Evolutionary conservation across 2,329 filamentous ascomycete species (phyloP).

Genomic region (Trichoderma arundinaceum): DNA sequence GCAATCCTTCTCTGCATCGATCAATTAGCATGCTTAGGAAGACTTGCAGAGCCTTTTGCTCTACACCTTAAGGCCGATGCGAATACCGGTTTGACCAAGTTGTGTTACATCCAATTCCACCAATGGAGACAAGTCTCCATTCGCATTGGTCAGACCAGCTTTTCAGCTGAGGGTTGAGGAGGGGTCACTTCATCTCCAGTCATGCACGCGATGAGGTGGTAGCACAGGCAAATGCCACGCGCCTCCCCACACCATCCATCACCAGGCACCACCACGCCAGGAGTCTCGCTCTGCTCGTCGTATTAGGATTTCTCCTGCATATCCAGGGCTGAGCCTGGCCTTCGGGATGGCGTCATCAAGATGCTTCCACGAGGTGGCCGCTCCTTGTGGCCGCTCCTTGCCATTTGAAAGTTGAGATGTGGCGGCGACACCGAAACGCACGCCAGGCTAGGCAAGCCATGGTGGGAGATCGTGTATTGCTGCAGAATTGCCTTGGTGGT

Average conservation of each 20-base stretch:
- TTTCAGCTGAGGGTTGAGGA: slow-evolving; percentile 6
- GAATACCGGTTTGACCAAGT: slow-evolving; percentile 1
- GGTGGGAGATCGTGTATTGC: neutral
- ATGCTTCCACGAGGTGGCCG: neutral
- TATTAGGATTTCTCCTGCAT: neutral
- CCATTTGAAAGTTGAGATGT: neutral
- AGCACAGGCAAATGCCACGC: neutral
- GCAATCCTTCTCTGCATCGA: neutral
- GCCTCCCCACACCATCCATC: slow-evolving; percentile 7
- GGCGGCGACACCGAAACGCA: neutral
- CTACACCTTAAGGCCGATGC: neutral
- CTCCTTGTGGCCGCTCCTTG: neutral
- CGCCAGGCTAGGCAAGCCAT: neutral
- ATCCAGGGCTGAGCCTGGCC: neutral
- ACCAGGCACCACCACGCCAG: neutral
- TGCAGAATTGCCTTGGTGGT: neutral
- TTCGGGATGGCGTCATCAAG: neutral
- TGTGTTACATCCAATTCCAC: slow-evolving; percentile 2
- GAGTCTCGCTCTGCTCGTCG: neutral
- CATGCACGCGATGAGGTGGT: slow-evolving; percentile 14
- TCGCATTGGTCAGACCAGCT: neutral
- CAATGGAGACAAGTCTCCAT: neutral
- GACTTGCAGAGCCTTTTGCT: neutral
- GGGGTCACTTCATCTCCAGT: slow-evolving; percentile 13
- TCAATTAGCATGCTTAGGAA: neutral